Percentiles rank a stretch among this genome's conserved stretches.
Evolutionary conservation across 1,139 yeast species (phyloP).

Genomic region (Debaryomycetaceae sp.): DNA sequence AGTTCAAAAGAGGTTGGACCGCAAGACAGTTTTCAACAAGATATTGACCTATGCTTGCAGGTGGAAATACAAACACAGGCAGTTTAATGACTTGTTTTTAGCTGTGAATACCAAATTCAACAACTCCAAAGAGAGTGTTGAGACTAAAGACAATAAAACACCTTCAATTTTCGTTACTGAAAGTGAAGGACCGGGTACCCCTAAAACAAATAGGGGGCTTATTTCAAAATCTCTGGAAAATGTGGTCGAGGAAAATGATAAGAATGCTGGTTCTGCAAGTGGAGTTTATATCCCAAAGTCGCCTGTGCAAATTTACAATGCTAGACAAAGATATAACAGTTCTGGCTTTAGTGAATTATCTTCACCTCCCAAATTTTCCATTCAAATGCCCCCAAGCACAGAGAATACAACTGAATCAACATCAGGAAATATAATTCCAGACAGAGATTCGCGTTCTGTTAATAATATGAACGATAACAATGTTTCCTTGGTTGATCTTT

Average conservation of each 20-base stretch:
- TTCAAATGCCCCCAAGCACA: conserved; percentile 15
- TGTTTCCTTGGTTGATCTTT: conserved; percentile 20
- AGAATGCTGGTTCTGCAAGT: conserved; percentile 13
- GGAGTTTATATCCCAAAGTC: conserved; percentile 33
- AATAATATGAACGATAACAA: conserved; percentile 7
- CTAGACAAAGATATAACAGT: conserved; percentile 8
- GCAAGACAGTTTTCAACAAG: conserved; percentile 51
- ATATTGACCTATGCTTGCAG: conserved; percentile 58
- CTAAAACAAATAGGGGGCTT: neutral
- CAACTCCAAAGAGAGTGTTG: neutral
- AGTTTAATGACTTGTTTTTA: conserved; percentile 14
- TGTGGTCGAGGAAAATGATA: conserved; percentile 1
- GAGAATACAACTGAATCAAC: conserved; percentile 2
- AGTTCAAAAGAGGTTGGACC: conserved; percentile 51
- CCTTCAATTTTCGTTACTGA: conserved; percentile 19
- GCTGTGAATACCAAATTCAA: neutral
- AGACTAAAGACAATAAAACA: conserved; percentile 7
- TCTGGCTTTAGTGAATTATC: conserved; percentile 2
- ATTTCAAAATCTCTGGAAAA: conserved; percentile 1
- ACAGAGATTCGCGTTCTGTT: conserved; percentile 4
- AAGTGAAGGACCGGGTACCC: neutral
- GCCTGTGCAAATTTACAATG: conserved; percentile 24
- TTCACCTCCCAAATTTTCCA: conserved; percentile 16
- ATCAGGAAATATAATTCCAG: conserved; percentile 6
- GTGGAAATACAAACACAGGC: conserved; percentile 47